A percentile compares a stretch with the other conserved stretches of the same genome.
These are phyloP conservation scores for Carnegiea gigantea DNA, from an alignment of 179 eudicot species.

Conservation along the genomic window DNA sequence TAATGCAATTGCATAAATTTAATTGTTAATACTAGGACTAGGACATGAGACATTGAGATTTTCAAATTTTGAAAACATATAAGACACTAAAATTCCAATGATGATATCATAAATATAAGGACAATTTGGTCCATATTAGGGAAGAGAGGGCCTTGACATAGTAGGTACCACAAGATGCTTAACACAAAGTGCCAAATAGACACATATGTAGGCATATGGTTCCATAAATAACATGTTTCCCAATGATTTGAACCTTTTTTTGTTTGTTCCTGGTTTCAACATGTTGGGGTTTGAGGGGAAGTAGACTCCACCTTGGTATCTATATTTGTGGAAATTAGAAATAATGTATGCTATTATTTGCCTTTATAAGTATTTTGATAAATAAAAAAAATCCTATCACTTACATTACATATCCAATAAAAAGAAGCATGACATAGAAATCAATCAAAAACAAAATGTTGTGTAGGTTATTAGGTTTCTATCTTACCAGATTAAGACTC, in stretches of 20 bases:
- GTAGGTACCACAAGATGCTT: neutral
- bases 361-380: too few species aligned
- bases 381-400: too few species aligned
- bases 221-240: neutral
- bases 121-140: conserved; percentile 2
- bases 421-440: too few species aligned
- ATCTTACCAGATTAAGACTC: too few species aligned
- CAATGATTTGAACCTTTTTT: neutral
- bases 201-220: conserved; percentile 1
- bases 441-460: neutral
- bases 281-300: neutral
- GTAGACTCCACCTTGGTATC: neutral
- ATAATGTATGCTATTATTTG: neutral
- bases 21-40: too few species aligned
- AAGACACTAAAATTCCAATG: neutral
- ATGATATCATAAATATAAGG: neutral
- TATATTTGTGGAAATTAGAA: neutral
- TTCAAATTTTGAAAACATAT: neutral
- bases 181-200: neutral
- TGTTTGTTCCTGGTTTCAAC: neutral
- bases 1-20: neutral
- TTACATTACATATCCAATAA: too few species aligned
- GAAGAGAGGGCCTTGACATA: neutral
- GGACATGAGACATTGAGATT: neutral
- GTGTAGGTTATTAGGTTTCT: too few species aligned